These are phyloP conservation scores for Platanthera zijinensis DNA, from an alignment of 106 monocot genomes.

Conservation along the genomic window DNA sequence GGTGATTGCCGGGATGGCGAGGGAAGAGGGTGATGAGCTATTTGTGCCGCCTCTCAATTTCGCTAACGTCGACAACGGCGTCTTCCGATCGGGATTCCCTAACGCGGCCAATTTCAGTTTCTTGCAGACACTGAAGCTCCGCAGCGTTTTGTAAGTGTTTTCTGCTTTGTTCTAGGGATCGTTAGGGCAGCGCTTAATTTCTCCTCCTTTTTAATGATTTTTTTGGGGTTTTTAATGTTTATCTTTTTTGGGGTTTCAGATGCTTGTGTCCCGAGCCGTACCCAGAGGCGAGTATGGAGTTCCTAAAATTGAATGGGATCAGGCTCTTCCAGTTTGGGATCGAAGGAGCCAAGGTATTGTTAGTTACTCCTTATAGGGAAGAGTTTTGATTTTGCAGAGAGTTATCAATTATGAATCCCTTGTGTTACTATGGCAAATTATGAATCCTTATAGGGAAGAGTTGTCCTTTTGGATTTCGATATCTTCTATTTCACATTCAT, in stretches of 20 bases:
- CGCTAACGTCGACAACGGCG: constrained; percentile 51
- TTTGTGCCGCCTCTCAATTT: constrained; percentile 63
- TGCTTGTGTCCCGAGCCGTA: constrained; percentile 23
- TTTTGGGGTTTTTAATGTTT: neutral
- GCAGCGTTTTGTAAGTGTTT: constrained; percentile 35
- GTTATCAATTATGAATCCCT: neutral
- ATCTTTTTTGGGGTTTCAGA: neutral
- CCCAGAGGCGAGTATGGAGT: constrained; percentile 16
- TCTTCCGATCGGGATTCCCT: constrained; percentile 59
- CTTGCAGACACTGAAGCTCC: constrained; percentile 37
- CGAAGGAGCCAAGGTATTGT: constrained; percentile 17
- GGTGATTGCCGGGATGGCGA: neutral
- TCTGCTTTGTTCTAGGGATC: neutral
- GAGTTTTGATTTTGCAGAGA: neutral
- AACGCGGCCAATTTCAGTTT: constrained; percentile 42
- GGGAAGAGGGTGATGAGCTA: constrained; percentile 10
- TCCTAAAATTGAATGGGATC: constrained; percentile 17
- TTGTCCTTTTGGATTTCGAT: too few relatives aligned
- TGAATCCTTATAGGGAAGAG: too few relatives aligned
- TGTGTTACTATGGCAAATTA: neutral
- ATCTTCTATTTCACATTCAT: too few relatives aligned
- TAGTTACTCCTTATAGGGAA: neutral
- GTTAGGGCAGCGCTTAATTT: neutral
- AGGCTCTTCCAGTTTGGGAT: constrained; percentile 25
- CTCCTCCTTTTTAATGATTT: neutral